Evolutionary conservation across 176 grass and related monocot species (phyloP).

Genomic region (Triticum urartu): DNA sequence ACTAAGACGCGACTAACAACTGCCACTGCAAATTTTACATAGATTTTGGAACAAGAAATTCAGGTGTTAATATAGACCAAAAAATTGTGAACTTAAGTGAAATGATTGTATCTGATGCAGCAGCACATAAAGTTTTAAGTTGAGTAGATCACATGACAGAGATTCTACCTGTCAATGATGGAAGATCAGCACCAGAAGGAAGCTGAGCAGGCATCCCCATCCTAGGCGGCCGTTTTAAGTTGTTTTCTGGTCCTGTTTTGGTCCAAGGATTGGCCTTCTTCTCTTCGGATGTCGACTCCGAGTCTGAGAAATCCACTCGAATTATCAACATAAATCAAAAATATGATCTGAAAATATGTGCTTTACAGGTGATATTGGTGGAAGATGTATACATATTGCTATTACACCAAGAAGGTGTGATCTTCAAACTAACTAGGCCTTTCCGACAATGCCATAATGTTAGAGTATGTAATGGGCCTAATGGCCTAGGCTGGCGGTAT

Average conservation of each 20-base stretch:
- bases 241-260: conserved; percentile 27
- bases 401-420: background rate
- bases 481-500: no score
- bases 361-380: background rate
- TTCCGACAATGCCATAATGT: background rate
- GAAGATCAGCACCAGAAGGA: conserved; percentile 88
- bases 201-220: conserved; percentile 56
- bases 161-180: conserved; percentile 71
- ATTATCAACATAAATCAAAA: background rate
- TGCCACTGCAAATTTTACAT: background rate
- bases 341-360: background rate
- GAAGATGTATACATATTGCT: background rate
- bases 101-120: background rate
- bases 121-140: conserved; percentile 1
- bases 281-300: conserved; percentile 61
- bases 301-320: conserved; percentile 41
- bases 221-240: conserved; percentile 43
- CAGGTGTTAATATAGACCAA: background rate
- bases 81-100: background rate
- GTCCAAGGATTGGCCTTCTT: conserved; percentile 47
- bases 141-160: conserved; percentile 11
- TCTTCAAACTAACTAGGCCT: conserved; percentile 5
- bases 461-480: no score
- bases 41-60: background rate
- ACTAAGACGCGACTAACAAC: background rate